Percentiles rank a stretch among this genome's conserved stretches.
phyloP scores from a whole-genome alignment of 2,329 filamentous ascomycete species.

The Emericellopsis atlantica region DNA sequence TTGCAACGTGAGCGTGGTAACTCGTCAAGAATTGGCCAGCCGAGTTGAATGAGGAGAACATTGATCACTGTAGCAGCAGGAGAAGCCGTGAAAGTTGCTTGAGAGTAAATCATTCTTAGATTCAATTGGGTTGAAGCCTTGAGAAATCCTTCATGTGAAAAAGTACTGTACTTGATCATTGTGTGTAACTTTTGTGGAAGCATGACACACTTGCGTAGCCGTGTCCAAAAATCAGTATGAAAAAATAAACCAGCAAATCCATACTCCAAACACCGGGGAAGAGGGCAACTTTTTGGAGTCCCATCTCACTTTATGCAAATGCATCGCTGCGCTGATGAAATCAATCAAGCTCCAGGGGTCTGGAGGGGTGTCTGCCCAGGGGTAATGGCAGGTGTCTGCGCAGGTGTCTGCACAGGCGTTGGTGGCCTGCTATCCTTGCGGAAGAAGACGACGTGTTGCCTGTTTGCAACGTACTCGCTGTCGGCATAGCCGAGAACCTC shows the following conservation, averaged over 20 bases:
- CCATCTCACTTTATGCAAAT: neutral
- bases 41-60: too few relatives aligned
- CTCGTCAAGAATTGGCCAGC: too few relatives aligned
- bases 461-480: slow-evolving; percentile 82
- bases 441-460: slow-evolving; percentile 78
- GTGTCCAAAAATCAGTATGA: neutral
- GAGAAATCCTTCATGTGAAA: neutral
- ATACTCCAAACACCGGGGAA: neutral
- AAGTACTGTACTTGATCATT: neutral
- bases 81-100: too few relatives aligned
- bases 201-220: neutral
- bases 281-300: too few relatives aligned
- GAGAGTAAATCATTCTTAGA: too few relatives aligned
- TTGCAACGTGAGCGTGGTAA: too few relatives aligned
- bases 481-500: slow-evolving; percentile 79
- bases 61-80: too few relatives aligned
- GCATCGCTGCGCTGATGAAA: neutral
- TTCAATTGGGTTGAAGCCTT: neutral
- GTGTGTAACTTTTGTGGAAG: neutral
- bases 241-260: too few relatives aligned
- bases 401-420: slow-evolving; percentile 23
- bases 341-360: neutral
- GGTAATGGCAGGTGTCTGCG: neutral
- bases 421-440: slow-evolving; percentile 37
- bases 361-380: neutral